Evolutionary conservation across 495 filamentous ascomycete genomes (phyloP).

Genomic region (Tuber melanosporum): DNA sequence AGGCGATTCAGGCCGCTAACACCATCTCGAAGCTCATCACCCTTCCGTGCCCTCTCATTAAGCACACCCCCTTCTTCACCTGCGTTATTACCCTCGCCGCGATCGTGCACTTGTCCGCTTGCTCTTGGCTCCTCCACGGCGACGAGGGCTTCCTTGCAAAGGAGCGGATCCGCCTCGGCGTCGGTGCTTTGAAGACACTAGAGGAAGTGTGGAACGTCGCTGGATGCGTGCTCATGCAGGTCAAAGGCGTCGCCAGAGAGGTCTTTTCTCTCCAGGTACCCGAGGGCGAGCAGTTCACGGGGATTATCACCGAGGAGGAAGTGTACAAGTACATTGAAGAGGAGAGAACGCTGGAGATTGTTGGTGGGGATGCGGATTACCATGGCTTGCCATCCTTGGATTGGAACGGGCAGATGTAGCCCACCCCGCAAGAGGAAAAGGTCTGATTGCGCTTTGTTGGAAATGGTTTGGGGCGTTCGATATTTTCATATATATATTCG

Average conservation of each 20-base stretch:
- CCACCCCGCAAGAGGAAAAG: neutral
- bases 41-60: constrained; percentile 62
- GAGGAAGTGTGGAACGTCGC: constrained; percentile 73
- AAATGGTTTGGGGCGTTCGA: constrained; percentile 1
- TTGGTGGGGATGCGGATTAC: constrained; percentile 35
- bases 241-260: constrained; percentile 63
- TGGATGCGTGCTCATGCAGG: constrained; percentile 63
- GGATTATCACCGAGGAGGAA: constrained; percentile 38
- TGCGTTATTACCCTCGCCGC: constrained; percentile 68
- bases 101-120: constrained; percentile 57
- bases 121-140: constrained; percentile 56
- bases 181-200: constrained; percentile 71
- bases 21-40: constrained; percentile 71
- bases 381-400: constrained; percentile 29
- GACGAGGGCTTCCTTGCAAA: constrained; percentile 65
- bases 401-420: constrained; percentile 26
- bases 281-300: constrained; percentile 18
- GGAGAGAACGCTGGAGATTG: constrained; percentile 36
- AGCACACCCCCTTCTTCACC: constrained; percentile 83
- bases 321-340: constrained; percentile 38
- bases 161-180: constrained; percentile 71
- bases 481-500: neutral
- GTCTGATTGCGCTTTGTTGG: neutral
- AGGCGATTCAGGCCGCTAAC: constrained; percentile 70
- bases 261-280: constrained; percentile 51